Percentiles rank a stretch among this genome's conserved stretches.
Conservation (phyloP, 2,329 filamentous ascomycete genomes). For the Paracorniculantispora psalliotae region DNA sequence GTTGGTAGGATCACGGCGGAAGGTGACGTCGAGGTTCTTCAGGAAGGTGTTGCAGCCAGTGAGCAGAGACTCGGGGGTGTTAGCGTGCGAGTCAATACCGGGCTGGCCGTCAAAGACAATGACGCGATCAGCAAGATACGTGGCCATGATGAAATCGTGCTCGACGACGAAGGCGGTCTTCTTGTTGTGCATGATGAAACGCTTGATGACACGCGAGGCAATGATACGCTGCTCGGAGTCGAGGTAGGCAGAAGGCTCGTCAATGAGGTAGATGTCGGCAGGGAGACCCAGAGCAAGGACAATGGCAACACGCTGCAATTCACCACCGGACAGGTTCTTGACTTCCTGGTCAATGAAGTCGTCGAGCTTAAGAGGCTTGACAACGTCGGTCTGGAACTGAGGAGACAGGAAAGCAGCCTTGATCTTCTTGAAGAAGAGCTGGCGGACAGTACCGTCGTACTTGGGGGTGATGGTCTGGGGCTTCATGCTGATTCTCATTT, state of each 20-base stretch:
- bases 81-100: conserved; percentile 81
- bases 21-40: conserved; percentile 95
- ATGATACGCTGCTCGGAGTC: conserved; percentile 99
- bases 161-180: conserved; percentile 99
- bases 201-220: conserved; percentile 94
- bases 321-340: conserved; percentile 97
- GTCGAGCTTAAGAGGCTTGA: conserved; percentile 98
- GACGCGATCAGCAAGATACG: conserved; percentile 77
- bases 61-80: conserved; percentile 83
- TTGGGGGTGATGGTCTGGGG: conserved; percentile 99
- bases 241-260: conserved; percentile 94
- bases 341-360: conserved; percentile 99
- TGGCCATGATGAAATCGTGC: conserved; percentile 99
- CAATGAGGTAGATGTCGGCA: conserved; percentile 97
- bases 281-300: conserved; percentile 93
- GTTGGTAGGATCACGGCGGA: conserved; percentile 94
- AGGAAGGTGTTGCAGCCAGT: conserved; percentile 96
- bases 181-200: conserved; percentile 99
- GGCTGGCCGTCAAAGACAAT: conserved; percentile 98
- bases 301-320: conserved; percentile 98
- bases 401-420: conserved; percentile 93
- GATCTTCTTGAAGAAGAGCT: conserved; percentile 99
- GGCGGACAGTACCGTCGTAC: conserved; percentile 92
- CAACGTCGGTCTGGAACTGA: conserved; percentile 98
- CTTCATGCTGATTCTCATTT: conserved; percentile 99